Percentiles rank a stretch among this genome's conserved stretches.
Conservation (phyloP, 2,329 filamentous ascomycete genomes). For the Penicillium sp. region DNA sequence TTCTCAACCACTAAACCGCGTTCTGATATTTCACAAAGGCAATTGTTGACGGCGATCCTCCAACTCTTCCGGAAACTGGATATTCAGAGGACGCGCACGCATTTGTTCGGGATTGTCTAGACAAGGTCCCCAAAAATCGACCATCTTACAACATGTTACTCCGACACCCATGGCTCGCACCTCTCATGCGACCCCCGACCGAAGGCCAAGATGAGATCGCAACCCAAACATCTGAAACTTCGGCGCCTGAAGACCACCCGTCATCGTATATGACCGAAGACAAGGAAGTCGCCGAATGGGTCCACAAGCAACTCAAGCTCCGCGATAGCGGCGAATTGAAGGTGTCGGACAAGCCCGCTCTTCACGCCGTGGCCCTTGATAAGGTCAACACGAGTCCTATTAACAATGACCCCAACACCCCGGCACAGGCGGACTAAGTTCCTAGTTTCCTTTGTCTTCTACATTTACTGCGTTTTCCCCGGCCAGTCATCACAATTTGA, state of each 20-base stretch:
- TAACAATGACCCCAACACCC: constrained; percentile 22
- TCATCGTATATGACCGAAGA: constrained; percentile 59
- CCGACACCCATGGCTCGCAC: constrained; percentile 81
- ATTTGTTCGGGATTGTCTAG: constrained; percentile 85
- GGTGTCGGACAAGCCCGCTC: constrained; percentile 66
- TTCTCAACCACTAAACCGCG: not conserved
- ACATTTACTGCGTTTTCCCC: constrained; percentile 8
- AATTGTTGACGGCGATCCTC: constrained; percentile 96
- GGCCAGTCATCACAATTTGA: not conserved
- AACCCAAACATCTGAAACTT: constrained; percentile 34
- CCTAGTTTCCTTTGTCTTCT: not conserved
- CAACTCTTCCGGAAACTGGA: constrained; percentile 72
- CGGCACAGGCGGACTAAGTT: constrained; percentile 11
- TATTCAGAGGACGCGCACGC: constrained; percentile 79
- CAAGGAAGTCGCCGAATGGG: constrained; percentile 83
- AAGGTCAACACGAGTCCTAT: constrained; percentile 53
- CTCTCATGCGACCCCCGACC: constrained; percentile 71
- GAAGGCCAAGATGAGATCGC: constrained; percentile 56
- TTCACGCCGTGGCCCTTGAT: constrained; percentile 85
- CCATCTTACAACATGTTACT: constrained; percentile 91
- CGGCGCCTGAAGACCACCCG: constrained; percentile 32
- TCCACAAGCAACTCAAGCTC: constrained; percentile 66
- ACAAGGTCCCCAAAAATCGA: constrained; percentile 88
- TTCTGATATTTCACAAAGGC: constrained; percentile 58
- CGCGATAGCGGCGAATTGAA: constrained; percentile 59